Base-by-base conservation (phyloP, 140 eudicot genomes). In the Cichorium intybus region DNA sequence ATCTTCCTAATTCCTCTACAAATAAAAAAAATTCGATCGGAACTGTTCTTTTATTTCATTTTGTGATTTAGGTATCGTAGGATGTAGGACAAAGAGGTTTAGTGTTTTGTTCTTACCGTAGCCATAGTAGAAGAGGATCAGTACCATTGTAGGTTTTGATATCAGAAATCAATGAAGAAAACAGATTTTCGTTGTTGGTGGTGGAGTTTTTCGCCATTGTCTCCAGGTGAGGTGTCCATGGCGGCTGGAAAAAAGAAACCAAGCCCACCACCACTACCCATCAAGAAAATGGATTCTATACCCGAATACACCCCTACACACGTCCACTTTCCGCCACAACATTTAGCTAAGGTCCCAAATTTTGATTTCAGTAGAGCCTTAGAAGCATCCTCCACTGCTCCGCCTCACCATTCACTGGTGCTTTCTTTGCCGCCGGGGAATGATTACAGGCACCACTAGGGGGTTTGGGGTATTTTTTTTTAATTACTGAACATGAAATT, bases 121-220 rank as follows among this genome's bases (percentile, higher is more conserved):
- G 87, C 98, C 98, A 92, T 23, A 96, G 98, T 35, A 88, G 80
- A 54, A 92, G 90, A 54, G 98, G 98, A 34, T 92, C 98, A 61
- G 60, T 31, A 41, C 96, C 98, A 20, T 59, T 68, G 77, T 92
- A 92, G 22, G 80, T 65, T 75, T 85, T 92, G 73, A 92, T 80
- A 52, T 92, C 98, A 22, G 93, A 78, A 14, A 88, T 75, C 29
- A 92, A 46, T 8, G 85, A 83, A 7, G 95, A 56, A 75, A 92
- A 92, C 31, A 92, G 73, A 35, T 67, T 80, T 60, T 81, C 82
- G 74, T 66, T 67, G 55, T 64, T 67, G 26, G 69, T 50, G 6
- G 16, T 66, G 35, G 73, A 69, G 52, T 56, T 60, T 55, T 63
- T 72, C 62, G 86, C 79, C 95, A 84, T 82, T 71, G 79, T 51